Evolutionary conservation across 208 protist species (phyloP), one percentile per base, ranked within the genome.

Genomic region (Phytomonas francai): DNA sequence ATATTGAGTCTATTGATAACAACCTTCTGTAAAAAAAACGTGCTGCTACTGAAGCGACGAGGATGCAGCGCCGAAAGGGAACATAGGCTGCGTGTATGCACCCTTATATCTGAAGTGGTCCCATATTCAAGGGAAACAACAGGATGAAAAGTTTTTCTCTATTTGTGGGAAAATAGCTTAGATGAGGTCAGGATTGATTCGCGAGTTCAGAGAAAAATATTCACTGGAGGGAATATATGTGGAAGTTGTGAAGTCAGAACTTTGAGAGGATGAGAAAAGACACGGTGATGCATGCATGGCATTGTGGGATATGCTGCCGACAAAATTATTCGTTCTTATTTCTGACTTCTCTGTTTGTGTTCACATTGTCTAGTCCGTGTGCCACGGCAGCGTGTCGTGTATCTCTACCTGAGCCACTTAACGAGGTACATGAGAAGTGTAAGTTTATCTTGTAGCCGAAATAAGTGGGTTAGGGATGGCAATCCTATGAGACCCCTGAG

Each of bases 141-240:
- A 54, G 25, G 8, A 11, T 8, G 19, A 12, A 54, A 36, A 36
- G 8, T 36, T 11, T 36, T 36, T 36, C 25, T 25, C 22, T 73
- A 16, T 93, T 90, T 67, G 82, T 88, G 77, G 72, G 82, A 51
- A 81, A 73, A 64, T 88, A 82, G 42, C 28, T 88, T 11, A 77
- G 80, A 71, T 93, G 87, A 82, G 68, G 76, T 59, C 70, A 82
- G 58, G 70, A 65, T 60, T 60, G 59, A 65, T 51, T 3, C 42
- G 58, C 14, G 70, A 78, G 22, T 70, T 84, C 31, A 51, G 45
- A 29, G 74, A 76, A 32, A 87, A 80, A 69, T 78, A 73, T 19
- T 54, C 19, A 9, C 22, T 25, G 25, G 45, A 25, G 25, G 45
- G 16, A 22, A 5, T 0, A 19, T 9, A 9, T 54, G 45, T 54